Conservation (phyloP, 2,329 filamentous ascomycete genomes). For the Aspergillus hortae region DNA sequence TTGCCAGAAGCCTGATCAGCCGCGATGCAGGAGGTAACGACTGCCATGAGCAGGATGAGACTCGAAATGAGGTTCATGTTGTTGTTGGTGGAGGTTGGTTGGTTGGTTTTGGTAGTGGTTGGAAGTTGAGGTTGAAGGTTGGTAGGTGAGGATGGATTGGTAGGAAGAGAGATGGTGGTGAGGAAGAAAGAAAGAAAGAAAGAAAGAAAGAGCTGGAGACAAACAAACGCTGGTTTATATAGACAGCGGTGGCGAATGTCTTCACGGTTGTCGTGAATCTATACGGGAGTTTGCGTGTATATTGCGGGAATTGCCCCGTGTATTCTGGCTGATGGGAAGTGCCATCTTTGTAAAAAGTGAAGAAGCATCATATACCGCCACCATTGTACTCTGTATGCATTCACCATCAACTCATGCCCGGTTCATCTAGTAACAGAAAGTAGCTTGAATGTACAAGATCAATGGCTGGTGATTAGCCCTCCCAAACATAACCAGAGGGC, state of each 20-base stretch:
- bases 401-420: background rate
- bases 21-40: background rate
- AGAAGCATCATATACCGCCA: no score
- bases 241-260: background rate
- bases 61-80: background rate
- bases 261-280: no score
- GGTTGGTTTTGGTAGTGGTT: background rate
- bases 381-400: no score
- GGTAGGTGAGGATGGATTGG: background rate
- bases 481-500: slow-evolving; percentile 7
- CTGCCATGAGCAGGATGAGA: background rate
- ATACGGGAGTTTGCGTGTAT: no score
- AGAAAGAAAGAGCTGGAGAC: background rate
- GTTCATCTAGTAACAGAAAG: background rate
- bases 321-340: background rate
- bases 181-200: background rate
- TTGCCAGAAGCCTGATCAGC: background rate
- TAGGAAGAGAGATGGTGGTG: background rate
- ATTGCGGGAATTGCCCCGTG: no score
- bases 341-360: background rate
- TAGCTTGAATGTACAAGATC: background rate
- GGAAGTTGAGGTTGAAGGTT: background rate
- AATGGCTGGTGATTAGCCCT: background rate
- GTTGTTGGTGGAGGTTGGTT: background rate
- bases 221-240: background rate